phyloP scores from a whole-genome alignment of 2,329 filamentous ascomycete genomes.

The Fusarium palustre region DNA sequence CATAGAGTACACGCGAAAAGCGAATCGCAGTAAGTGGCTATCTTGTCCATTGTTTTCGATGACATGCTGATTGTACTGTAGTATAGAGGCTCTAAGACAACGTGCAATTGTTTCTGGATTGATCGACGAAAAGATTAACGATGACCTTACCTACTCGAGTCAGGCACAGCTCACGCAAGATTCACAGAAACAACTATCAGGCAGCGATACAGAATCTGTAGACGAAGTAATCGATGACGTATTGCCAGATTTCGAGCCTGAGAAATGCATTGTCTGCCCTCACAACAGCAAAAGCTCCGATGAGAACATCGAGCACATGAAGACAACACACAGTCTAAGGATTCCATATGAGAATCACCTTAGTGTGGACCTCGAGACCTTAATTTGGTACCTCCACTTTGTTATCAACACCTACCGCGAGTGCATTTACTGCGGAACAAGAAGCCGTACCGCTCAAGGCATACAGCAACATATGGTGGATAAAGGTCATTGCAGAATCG shows the following conservation, averaged over 20 bases:
- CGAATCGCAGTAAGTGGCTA: conserved; percentile 6
- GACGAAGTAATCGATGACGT: neutral
- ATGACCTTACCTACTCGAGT: neutral
- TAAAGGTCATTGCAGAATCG: conserved; percentile 61
- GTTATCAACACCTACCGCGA: conserved; percentile 62
- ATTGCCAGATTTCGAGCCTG: conserved; percentile 41
- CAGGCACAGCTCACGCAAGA: neutral
- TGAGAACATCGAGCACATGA: conserved; percentile 61
- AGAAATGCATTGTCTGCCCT: conserved; percentile 59
- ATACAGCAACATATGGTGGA: conserved; percentile 64
- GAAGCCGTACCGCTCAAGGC: conserved; percentile 56
- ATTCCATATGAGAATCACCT: conserved; percentile 56
- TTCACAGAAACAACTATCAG: neutral
- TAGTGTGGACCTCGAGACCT: conserved; percentile 58
- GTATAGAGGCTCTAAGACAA: conserved; percentile 1
- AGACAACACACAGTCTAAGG: conserved; percentile 59
- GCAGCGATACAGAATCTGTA: neutral
- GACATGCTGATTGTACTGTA: neutral
- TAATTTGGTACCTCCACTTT: conserved; percentile 62
- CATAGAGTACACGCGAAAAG: conserved; percentile 26
- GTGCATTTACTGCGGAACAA: conserved; percentile 63
- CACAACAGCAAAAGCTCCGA: conserved; percentile 47
- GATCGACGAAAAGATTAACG: neutral
- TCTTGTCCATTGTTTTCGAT: rapidly evolving
- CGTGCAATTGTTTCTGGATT: conserved; percentile 8